Evolutionary conservation across 2,329 filamentous ascomycete genomes (phyloP).

Genomic region (Simplicillium aogashimaense): DNA sequence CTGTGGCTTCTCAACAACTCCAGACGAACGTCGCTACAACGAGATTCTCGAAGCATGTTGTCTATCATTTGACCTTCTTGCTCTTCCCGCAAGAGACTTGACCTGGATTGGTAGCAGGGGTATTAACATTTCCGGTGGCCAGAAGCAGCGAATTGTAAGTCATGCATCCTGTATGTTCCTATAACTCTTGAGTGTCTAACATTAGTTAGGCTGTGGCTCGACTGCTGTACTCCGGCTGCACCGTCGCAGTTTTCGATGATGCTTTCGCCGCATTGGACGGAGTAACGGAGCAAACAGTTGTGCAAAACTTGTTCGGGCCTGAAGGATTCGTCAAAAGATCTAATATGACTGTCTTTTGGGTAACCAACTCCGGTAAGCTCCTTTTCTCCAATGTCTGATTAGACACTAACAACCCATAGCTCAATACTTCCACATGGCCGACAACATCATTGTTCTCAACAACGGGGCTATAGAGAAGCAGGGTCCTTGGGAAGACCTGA

Average conservation of each 20-base stretch:
- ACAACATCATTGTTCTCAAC: slow-evolving; percentile 30
- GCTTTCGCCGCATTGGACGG: slow-evolving; percentile 11
- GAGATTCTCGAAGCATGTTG: slow-evolving; percentile 1
- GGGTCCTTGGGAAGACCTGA: slow-evolving; percentile 19
- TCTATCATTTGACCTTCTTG: slow-evolving; percentile 2
- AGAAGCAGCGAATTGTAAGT: slow-evolving; percentile 5
- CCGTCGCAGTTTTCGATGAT: slow-evolving; percentile 10
- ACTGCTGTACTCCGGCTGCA: slow-evolving; percentile 4
- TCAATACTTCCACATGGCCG: slow-evolving; percentile 26
- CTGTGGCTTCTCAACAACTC: background rate
- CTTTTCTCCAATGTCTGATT: background rate
- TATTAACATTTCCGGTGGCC: slow-evolving; percentile 5
- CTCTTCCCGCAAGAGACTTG: background rate
- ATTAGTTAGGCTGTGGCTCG: slow-evolving; percentile 7
- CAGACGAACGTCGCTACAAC: slow-evolving; percentile 2
- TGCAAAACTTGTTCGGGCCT: slow-evolving; percentile 8
- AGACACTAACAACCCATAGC: slow-evolving; percentile 9
- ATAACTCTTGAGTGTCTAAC: background rate
- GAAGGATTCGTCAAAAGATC: slow-evolving; percentile 17
- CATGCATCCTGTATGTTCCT: background rate
- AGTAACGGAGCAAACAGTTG: slow-evolving; percentile 7
- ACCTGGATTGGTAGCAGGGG: slow-evolving; percentile 2
- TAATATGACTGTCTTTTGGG: slow-evolving; percentile 20
- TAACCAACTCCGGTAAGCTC: slow-evolving; percentile 18
- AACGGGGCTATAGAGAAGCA: slow-evolving; percentile 23